These are phyloP conservation scores for Cardamine occulta DNA, from an alignment of 345 rosid species.

Conservation along the genomic window DNA sequence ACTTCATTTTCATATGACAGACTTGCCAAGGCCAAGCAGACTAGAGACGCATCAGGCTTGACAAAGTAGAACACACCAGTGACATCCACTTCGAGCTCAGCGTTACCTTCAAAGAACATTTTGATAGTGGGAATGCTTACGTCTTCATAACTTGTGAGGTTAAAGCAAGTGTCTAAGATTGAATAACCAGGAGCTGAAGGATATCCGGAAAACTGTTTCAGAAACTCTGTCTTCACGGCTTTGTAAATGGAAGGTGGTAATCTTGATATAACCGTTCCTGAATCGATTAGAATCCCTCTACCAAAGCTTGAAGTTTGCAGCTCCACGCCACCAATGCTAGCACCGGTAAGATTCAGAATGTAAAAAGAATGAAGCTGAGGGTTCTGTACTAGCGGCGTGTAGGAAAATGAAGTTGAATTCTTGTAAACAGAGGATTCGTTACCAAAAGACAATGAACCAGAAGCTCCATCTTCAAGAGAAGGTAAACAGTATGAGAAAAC, in stretches of 20 bases:
- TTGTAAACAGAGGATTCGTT: slow-evolving; percentile 58
- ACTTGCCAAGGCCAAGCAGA: slow-evolving; percentile 88
- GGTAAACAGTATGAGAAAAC: slow-evolving; percentile 93
- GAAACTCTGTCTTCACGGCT: slow-evolving; percentile 67
- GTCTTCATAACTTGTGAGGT: slow-evolving; percentile 71
- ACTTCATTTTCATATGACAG: slow-evolving; percentile 65
- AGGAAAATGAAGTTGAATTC: slow-evolving; percentile 64
- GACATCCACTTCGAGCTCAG: slow-evolving; percentile 64
- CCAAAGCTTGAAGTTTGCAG: slow-evolving; percentile 52
- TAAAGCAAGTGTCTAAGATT: slow-evolving; percentile 83
- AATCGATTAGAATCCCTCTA: slow-evolving; percentile 66
- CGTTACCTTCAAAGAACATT: slow-evolving; percentile 62
- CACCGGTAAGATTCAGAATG: slow-evolving; percentile 74
- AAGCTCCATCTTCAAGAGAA: slow-evolving; percentile 55
- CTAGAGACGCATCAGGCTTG: slow-evolving; percentile 72
- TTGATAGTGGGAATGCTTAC: slow-evolving; percentile 67
- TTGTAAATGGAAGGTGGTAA: slow-evolving; percentile 79
- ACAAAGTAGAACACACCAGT: slow-evolving; percentile 76
- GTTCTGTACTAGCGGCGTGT: slow-evolving; percentile 64
- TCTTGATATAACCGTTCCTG: slow-evolving; percentile 85
- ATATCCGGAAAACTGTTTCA: slow-evolving; percentile 62
- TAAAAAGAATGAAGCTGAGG: slow-evolving; percentile 73
- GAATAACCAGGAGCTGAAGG: slow-evolving; percentile 75
- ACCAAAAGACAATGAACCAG: slow-evolving; percentile 82
- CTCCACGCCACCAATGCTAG: slow-evolving; percentile 62